These are phyloP conservation scores for Mucor irregularis DNA, from an alignment of 371 early-diverging fungal genomes.

Conservation along the genomic window DNA sequence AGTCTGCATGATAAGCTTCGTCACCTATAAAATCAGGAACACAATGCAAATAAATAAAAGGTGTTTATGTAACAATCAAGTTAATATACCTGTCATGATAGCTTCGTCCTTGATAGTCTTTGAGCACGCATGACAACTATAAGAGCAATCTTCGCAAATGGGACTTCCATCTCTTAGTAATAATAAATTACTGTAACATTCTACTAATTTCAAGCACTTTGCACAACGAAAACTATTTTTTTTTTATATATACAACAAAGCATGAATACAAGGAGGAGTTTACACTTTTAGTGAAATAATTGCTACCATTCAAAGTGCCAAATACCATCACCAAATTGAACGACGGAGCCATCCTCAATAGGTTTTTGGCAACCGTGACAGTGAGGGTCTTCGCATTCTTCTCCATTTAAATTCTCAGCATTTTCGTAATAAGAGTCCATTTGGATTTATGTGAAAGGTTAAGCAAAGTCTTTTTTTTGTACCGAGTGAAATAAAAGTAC, in stretches of 20 bases:
- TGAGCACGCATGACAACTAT: conserved; percentile 79
- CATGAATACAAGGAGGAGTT: neutral
- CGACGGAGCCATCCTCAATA: conserved; percentile 83
- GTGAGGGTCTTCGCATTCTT: conserved; percentile 56
- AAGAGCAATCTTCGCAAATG: conserved; percentile 87
- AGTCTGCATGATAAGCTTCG: conserved; percentile 84
- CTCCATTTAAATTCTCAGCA: conserved; percentile 18
- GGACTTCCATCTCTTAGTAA: conserved; percentile 81
- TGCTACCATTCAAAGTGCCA: conserved; percentile 59
- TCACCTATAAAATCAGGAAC: conserved; percentile 52
- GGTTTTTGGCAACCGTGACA: conserved; percentile 76
- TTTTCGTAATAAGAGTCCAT: conserved; percentile 37
- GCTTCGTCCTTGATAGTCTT: conserved; percentile 87
- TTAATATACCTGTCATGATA: conserved; percentile 73
- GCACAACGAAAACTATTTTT: conserved; percentile 82
- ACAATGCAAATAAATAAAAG: neutral
- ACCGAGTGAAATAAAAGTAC: neutral
- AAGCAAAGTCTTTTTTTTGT: neutral
- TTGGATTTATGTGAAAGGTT: too few species aligned
- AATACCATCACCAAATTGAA: conserved; percentile 83
- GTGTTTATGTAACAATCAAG: neutral
- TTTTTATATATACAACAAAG: neutral
- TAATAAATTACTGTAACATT: conserved; percentile 79
- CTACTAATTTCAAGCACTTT: conserved; percentile 73
- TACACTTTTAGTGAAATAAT: neutral